phyloP scores from a whole-genome alignment of 1,284 basidiomycete genomes.

The Veloboletus limbatus region DNA sequence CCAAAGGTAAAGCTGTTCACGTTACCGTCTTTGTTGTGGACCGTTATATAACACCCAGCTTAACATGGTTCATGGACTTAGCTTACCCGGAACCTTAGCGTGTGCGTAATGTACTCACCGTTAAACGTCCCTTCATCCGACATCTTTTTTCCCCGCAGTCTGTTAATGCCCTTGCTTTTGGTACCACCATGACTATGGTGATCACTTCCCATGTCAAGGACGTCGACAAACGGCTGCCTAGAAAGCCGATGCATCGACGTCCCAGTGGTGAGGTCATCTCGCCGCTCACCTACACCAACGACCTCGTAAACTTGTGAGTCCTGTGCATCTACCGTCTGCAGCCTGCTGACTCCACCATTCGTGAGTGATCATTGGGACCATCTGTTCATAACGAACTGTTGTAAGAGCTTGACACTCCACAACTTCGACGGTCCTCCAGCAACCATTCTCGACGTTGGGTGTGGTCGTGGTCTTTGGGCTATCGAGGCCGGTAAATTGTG shows the following conservation, averaged over 20 bases:
- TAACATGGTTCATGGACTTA: constrained; percentile 5
- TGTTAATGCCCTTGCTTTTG: constrained; percentile 20
- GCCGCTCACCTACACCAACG: constrained; percentile 48
- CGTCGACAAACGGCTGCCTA: constrained; percentile 44
- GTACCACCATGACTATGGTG: constrained; percentile 29
- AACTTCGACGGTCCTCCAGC: constrained; percentile 50
- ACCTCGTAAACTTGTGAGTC: constrained; percentile 55
- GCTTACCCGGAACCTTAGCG: constrained; percentile 7
- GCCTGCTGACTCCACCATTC: background rate
- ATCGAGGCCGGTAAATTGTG: constrained; percentile 64
- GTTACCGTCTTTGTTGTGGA: constrained; percentile 1
- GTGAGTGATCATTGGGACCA: constrained; percentile 66
- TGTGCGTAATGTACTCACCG: constrained; percentile 19
- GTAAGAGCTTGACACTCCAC: constrained; percentile 50
- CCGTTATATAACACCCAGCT: constrained; percentile 18
- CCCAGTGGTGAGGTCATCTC: constrained; percentile 49
- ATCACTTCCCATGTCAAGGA: constrained; percentile 40
- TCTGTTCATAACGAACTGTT: constrained; percentile 53
- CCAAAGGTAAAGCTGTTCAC: too few relatives aligned
- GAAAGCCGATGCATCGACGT: constrained; percentile 41
- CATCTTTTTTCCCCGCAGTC: constrained; percentile 9
- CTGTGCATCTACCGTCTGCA: background rate
- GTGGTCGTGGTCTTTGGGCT: constrained; percentile 76
- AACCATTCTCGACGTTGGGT: constrained; percentile 70
- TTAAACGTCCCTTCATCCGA: constrained; percentile 7